These are phyloP conservation scores for Talaromyces liani DNA, from an alignment of 495 filamentous ascomycete genomes.

Conservation along the genomic window DNA sequence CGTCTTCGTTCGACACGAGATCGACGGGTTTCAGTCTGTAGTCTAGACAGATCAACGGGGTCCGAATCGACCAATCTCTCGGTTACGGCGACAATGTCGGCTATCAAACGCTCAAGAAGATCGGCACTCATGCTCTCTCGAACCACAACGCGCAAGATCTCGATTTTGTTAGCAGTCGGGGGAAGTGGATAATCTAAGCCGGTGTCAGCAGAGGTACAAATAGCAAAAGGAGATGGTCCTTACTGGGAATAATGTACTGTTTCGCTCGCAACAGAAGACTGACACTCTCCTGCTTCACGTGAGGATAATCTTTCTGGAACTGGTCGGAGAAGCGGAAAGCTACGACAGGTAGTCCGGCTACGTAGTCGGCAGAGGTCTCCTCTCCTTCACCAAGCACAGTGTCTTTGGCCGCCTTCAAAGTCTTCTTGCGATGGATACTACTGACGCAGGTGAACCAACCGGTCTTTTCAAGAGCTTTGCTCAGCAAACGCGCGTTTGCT, in stretches of 20 bases:
- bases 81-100: constrained; percentile 48
- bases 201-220: constrained; percentile 8
- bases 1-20: neutral
- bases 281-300: constrained; percentile 59
- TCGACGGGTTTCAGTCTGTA: constrained; percentile 1
- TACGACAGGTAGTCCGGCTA: constrained; percentile 64
- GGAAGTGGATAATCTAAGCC: constrained; percentile 58
- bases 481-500: constrained; percentile 59
- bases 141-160: constrained; percentile 64
- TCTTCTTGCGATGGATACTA: constrained; percentile 48
- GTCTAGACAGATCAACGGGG: constrained; percentile 18
- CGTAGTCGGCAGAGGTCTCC: constrained; percentile 54
- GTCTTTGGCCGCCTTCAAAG: constrained; percentile 20
- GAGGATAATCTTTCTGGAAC: constrained; percentile 55
- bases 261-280: constrained; percentile 57
- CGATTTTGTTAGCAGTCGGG: constrained; percentile 52
- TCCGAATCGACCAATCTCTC: constrained; percentile 48
- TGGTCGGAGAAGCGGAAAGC: constrained; percentile 58
- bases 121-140: constrained; percentile 64
- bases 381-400: constrained; percentile 26
- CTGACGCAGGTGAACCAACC: constrained; percentile 60
- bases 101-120: constrained; percentile 53
- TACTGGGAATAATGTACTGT: constrained; percentile 69
- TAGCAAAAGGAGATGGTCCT: constrained; percentile 9
- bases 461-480: constrained; percentile 59